Evolutionary conservation across 1,284 basidiomycete genomes (phyloP).

Genomic region (Irpex sp.): DNA sequence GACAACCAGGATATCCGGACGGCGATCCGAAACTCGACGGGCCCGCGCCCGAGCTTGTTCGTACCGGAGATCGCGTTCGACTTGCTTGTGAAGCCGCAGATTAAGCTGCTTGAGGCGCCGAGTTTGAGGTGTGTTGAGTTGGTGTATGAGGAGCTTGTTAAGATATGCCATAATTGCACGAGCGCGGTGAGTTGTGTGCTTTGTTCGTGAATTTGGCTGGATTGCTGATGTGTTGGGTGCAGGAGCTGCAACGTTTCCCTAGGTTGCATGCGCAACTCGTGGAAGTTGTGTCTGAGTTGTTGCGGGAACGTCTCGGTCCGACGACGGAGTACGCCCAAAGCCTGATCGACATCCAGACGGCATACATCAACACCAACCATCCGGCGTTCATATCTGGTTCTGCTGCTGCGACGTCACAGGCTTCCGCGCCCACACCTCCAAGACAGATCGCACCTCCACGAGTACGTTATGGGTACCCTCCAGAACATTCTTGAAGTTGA

Average conservation of each 20-base stretch:
- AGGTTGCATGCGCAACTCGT: conserved; percentile 90
- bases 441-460: conserved; percentile 41
- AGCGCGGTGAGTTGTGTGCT: conserved; percentile 55
- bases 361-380: conserved; percentile 99
- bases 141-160: conserved; percentile 98
- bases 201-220: no score
- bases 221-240: no score
- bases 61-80: conserved; percentile 98
- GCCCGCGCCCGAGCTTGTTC: conserved; percentile 93
- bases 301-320: conserved; percentile 93
- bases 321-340: conserved; percentile 96
- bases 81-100: conserved; percentile 96
- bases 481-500: conserved; percentile 8
- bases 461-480: conserved; percentile 36
- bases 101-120: conserved; percentile 93
- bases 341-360: conserved; percentile 95
- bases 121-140: conserved; percentile 95
- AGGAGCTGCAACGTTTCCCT: conserved; percentile 98
- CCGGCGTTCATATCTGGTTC: conserved; percentile 83
- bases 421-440: conserved; percentile 38
- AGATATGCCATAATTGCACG: conserved; percentile 99
- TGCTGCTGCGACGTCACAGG: conserved; percentile 48
- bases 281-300: conserved; percentile 95
- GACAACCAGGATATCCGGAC: conserved; percentile 96
- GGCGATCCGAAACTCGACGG: conserved; percentile 97